These are phyloP conservation scores for Trametes sp. DNA, from an alignment of 1,284 basidiomycete species.

Conservation along the genomic window DNA sequence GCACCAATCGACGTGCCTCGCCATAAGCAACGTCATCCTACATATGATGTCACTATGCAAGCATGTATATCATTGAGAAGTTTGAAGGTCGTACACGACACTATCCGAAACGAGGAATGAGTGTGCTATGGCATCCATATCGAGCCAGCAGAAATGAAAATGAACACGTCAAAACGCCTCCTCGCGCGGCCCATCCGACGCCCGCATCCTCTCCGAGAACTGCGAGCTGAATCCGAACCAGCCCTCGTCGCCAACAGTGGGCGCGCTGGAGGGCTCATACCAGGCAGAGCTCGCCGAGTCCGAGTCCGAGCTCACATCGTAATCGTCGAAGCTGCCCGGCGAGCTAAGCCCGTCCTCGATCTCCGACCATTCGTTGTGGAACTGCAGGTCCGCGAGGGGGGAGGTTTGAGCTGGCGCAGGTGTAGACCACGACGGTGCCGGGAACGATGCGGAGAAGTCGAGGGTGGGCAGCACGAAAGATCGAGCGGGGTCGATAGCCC, in stretches of 20 bases:
- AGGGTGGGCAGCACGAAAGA: constrained; percentile 74
- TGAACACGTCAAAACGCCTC: constrained; percentile 32
- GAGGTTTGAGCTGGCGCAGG: constrained; percentile 22
- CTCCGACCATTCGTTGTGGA: constrained; percentile 41
- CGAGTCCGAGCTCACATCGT: constrained; percentile 18
- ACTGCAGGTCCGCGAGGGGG: constrained; percentile 35
- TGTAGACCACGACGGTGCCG: constrained; percentile 28
- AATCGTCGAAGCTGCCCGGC: constrained; percentile 14
- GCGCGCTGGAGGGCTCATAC: constrained; percentile 26
- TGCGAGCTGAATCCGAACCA: constrained; percentile 46
- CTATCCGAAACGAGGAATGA: not conserved
- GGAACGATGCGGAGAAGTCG: constrained; percentile 62
- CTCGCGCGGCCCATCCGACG: constrained; percentile 33
- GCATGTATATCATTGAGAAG: too few species aligned
- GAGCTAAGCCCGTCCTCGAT: constrained; percentile 22
- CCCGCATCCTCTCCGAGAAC: constrained; percentile 41
- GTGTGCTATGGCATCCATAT: not conserved
- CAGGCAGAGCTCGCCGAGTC: constrained; percentile 24
- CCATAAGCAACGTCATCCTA: too few species aligned
- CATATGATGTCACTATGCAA: too few species aligned
- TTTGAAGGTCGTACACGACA: not conserved
- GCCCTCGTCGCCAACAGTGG: constrained; percentile 13
- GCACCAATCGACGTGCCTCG: too few species aligned
- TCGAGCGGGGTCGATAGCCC: constrained; percentile 54
- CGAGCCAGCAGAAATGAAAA: not conserved